Conservation (phyloP, 495 filamentous ascomycete genomes). For the Penicillium psychrofluorescens region DNA sequence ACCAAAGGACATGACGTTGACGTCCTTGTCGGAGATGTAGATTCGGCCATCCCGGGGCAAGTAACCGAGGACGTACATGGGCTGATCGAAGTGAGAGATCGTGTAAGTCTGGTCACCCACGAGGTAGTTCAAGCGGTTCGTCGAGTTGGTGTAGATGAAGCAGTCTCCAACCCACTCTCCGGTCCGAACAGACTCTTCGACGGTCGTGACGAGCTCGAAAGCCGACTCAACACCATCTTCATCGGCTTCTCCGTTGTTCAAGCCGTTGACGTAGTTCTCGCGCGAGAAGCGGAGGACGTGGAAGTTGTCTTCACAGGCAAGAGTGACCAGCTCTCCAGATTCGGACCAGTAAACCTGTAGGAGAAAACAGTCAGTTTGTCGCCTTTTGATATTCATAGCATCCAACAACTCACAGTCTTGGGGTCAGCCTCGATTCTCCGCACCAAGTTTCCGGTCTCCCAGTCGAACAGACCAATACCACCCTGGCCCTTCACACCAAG, state of each 20-base stretch:
- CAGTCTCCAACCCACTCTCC: slow-evolving; percentile 98
- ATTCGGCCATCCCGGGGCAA: slow-evolving; percentile 87
- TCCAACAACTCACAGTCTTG: slow-evolving; percentile 47
- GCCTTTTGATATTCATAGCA: neutral
- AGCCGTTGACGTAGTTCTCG: slow-evolving; percentile 75
- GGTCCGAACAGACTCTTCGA: slow-evolving; percentile 89
- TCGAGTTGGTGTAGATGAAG: slow-evolving; percentile 96
- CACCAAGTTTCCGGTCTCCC: slow-evolving; percentile 82
- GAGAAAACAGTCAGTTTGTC: slow-evolving; percentile 3
- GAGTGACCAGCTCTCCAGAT: slow-evolving; percentile 81
- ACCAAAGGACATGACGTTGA: slow-evolving; percentile 81
- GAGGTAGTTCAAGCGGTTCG: slow-evolving; percentile 95
- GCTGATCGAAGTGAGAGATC: slow-evolving; percentile 93
- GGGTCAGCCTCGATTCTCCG: slow-evolving; percentile 95
- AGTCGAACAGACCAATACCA: slow-evolving; percentile 93
- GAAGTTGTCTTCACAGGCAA: slow-evolving; percentile 93
- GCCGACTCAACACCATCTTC: slow-evolving; percentile 98
- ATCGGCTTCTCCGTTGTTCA: slow-evolving; percentile 74
- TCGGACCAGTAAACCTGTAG: slow-evolving; percentile 91
- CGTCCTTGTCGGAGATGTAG: slow-evolving; percentile 93
- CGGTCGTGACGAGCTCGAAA: slow-evolving; percentile 90
- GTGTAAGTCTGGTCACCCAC: slow-evolving; percentile 98
- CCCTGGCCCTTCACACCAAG: slow-evolving; percentile 92
- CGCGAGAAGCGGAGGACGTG: slow-evolving; percentile 88
- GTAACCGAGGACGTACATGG: slow-evolving; percentile 93